A percentile compares a stretch with the other conserved stretches of the same genome.
phyloP scores from a whole-genome alignment of 2,329 filamentous ascomycete genomes.

The Pseudocercospora fuligena region DNA sequence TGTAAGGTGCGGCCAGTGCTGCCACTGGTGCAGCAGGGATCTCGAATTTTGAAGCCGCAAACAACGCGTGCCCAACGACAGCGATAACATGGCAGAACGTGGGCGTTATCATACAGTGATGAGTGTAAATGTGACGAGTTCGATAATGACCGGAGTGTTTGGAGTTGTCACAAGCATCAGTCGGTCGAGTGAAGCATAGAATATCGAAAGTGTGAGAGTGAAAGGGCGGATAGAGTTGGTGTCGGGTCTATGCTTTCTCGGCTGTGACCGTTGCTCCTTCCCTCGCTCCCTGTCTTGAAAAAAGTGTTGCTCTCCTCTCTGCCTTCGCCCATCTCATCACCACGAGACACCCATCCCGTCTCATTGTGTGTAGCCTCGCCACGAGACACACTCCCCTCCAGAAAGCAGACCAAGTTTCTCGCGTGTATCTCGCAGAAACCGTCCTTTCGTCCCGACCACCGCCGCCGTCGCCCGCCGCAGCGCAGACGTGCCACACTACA shows the following conservation, averaged over 20 bases:
- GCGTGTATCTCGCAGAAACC: slow-evolving; percentile 1
- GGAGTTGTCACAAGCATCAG: not conserved
- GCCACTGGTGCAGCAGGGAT: slow-evolving; percentile 8
- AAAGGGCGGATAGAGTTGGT: not conserved
- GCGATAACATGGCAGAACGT: not conserved
- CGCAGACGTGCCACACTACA: not conserved
- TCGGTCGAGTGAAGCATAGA: not conserved
- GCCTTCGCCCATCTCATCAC: not conserved
- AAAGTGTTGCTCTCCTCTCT: not conserved
- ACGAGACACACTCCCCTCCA: slow-evolving; percentile 13
- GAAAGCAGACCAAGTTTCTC: slow-evolving; percentile 10
- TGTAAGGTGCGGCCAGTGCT: slow-evolving; percentile 1
- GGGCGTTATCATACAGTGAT: not conserved
- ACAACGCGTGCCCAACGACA: slow-evolving; percentile 6
- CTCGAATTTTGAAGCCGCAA: not conserved
- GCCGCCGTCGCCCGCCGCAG: not conserved
- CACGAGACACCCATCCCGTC: slow-evolving; percentile 8
- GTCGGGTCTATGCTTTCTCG: not conserved
- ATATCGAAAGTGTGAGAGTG: not conserved
- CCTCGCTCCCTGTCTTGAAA: slow-evolving; percentile 3
- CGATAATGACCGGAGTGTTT: not conserved
- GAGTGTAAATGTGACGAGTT: not conserved
- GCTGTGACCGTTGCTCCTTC: slow-evolving; percentile 1
- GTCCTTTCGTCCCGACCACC: not conserved
- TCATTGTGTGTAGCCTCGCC: slow-evolving; percentile 12